A percentile compares a stretch with the other conserved stretches of the same genome.
Conservation (phyloP, 345 rosid species). For the Ceriops zippeliana region DNA sequence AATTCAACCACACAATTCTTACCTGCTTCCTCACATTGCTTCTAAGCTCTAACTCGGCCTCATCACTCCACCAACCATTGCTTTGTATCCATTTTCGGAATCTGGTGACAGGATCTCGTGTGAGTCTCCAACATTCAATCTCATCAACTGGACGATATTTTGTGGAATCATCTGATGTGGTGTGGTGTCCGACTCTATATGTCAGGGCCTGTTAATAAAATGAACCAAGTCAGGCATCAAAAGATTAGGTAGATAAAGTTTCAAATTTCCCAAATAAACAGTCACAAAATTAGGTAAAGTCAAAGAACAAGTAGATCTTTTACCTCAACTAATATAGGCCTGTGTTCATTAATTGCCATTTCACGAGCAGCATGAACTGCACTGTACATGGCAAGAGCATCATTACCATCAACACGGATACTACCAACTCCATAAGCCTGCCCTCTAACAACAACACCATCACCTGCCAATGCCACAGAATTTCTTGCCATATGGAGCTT, state of each 20-base stretch:
- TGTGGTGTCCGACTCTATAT: slow-evolving; percentile 85
- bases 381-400: slow-evolving; percentile 81
- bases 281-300: too few species aligned
- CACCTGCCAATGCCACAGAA: slow-evolving; percentile 44
- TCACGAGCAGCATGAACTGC: slow-evolving; percentile 70
- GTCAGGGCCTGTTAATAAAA: slow-evolving; percentile 59
- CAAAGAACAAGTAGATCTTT: background rate
- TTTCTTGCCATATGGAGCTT: background rate
- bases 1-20: background rate
- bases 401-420: slow-evolving; percentile 89
- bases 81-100: slow-evolving; percentile 69
- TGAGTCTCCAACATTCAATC: slow-evolving; percentile 64
- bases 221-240: slow-evolving; percentile 3
- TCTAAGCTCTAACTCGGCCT: slow-evolving; percentile 58
- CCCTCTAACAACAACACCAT: slow-evolving; percentile 78
- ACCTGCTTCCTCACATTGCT: slow-evolving; percentile 68
- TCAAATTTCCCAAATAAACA: background rate
- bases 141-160: slow-evolving; percentile 71
- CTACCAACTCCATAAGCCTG: slow-evolving; percentile 80
- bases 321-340: slow-evolving; percentile 85
- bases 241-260: background rate
- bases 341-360: slow-evolving; percentile 63
- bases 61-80: slow-evolving; percentile 74
- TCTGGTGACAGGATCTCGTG: slow-evolving; percentile 59
- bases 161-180: slow-evolving; percentile 94